Evolutionary conservation across 1,284 basidiomycete species (phyloP), one percentile per base, ranked within the genome.

Genomic region (Chondrostereum purpureum): DNA sequence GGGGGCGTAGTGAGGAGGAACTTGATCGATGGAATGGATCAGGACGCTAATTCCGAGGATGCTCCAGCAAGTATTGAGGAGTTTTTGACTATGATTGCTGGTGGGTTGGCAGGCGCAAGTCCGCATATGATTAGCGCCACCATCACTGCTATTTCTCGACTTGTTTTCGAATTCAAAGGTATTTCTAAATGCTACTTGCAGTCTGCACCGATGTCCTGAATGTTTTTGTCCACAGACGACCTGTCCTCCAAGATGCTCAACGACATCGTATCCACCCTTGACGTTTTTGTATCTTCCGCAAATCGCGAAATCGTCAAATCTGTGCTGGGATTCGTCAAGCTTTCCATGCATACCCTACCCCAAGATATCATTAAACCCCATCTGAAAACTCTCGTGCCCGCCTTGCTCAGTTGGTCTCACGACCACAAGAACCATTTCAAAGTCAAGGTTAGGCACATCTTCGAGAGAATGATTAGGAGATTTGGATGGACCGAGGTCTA

Each of bases 361-460:
- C 57, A 71, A 0, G 76, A 84, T 3, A 63, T 91, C 39, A 72
- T 98, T 39, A 78, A 77, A 19, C 83, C 84, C 0, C 84, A 94
- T 58, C 73, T 99, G 11, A 71, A 75, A 20, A 71, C 74, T 14
- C 73, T 98, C 11, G 89, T 99, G 0, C 89, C 92, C 0, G 88
- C 86, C 0, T 74, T 99, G 13, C 72, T 99, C 18, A 75, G 75
- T 45, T 96, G 95, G 92, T 91, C 91, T 4, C 90, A 95, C 58
- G 93, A 97, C 62, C 94, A 99, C 70, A 95, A 95, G 64, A 97
- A 99, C 61, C 95, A 98, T 64, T 99, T 99, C 80, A 99, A 99
- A 65, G 75, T 79, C 45, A 98, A 97, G 69, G 91, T 97, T 11
- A 80, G 92, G 38, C 94, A 98, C 65, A 93, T 99, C 49, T 92